phyloP scores from a whole-genome alignment of 441 rosid species.

The Caryocar brasiliense region DNA sequence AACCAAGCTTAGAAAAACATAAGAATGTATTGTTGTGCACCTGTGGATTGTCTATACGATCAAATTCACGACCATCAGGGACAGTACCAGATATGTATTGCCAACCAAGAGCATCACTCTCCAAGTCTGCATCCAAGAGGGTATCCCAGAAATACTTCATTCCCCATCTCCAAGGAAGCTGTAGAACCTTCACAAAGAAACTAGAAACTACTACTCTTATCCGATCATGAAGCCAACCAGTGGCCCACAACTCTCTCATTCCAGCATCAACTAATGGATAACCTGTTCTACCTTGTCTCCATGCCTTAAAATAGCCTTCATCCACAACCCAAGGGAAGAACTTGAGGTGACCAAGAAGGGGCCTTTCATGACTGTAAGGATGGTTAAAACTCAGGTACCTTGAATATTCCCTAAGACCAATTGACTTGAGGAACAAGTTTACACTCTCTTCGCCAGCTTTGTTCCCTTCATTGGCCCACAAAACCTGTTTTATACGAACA shows the following conservation, averaged over 20 bases:
- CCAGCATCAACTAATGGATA: constrained; percentile 95
- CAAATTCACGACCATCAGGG: constrained; percentile 83
- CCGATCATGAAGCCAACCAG: constrained; percentile 94
- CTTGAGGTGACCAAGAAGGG: constrained; percentile 88
- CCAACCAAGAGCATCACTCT: constrained; percentile 98
- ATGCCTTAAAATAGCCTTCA: constrained; percentile 82
- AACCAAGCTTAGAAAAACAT: not conserved
- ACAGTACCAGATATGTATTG: constrained; percentile 89
- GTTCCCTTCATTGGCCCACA: constrained; percentile 95
- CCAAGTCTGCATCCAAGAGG: constrained; percentile 88
- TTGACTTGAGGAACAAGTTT: constrained; percentile 80
- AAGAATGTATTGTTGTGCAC: constrained; percentile 19
- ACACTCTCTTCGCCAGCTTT: constrained; percentile 85
- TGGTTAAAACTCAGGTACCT: constrained; percentile 91
- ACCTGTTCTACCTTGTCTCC: constrained; percentile 98
- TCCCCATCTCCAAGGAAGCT: constrained; percentile 98
- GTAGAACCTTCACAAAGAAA: constrained; percentile 93
- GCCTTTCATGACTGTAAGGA: constrained; percentile 84
- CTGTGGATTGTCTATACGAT: constrained; percentile 93
- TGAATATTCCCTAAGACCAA: constrained; percentile 93
- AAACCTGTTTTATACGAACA: constrained; percentile 82
- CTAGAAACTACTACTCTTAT: constrained; percentile 93
- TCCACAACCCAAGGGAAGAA: constrained; percentile 86
- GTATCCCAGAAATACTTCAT: constrained; percentile 99
- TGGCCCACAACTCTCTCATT: constrained; percentile 98